A percentile compares a stretch with the other conserved stretches of the same genome.
Evolutionary conservation across 805 yeast genomes (phyloP).

Genomic region (Ogataea kodamae): DNA sequence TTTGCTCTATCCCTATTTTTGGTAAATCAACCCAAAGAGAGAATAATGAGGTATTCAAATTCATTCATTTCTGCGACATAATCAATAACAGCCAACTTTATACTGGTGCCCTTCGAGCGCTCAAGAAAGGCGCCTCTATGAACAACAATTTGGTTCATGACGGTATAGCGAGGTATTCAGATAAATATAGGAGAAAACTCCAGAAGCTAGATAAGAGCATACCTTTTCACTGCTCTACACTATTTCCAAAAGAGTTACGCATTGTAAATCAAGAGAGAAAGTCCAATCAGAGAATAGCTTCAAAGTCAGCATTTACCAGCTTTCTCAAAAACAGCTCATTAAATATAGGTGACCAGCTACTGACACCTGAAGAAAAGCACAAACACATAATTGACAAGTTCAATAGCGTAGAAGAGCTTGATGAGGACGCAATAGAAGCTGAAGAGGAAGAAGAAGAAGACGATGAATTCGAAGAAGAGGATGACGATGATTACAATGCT

Average conservation of each 20-base stretch:
- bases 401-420: conserved; percentile 37
- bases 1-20: conserved; percentile 59
- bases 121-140: conserved; percentile 19
- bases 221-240: conserved; percentile 71
- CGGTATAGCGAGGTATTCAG: conserved; percentile 80
- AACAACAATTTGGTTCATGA: conserved; percentile 39
- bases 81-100: conserved; percentile 65
- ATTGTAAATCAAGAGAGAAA: conserved; percentile 57
- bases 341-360: background rate
- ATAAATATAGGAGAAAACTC: conserved; percentile 34
- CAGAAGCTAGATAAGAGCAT: conserved; percentile 1
- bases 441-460: conserved; percentile 57
- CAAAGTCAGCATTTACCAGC: conserved; percentile 41
- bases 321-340: conserved; percentile 26
- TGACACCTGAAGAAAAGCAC: conserved; percentile 30
- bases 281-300: conserved; percentile 49
- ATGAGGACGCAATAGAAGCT: conserved; percentile 41
- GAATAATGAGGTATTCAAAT: conserved; percentile 48
- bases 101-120: conserved; percentile 37
- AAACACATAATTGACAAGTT: conserved; percentile 30
- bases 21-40: conserved; percentile 54
- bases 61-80: conserved; percentile 49
- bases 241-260: conserved; percentile 74
- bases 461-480: conserved; percentile 69
- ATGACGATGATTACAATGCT: conserved; percentile 77